Evolutionary conservation across 495 filamentous ascomycete species (phyloP).

Genomic region (Penicillium bialowiezense): DNA sequence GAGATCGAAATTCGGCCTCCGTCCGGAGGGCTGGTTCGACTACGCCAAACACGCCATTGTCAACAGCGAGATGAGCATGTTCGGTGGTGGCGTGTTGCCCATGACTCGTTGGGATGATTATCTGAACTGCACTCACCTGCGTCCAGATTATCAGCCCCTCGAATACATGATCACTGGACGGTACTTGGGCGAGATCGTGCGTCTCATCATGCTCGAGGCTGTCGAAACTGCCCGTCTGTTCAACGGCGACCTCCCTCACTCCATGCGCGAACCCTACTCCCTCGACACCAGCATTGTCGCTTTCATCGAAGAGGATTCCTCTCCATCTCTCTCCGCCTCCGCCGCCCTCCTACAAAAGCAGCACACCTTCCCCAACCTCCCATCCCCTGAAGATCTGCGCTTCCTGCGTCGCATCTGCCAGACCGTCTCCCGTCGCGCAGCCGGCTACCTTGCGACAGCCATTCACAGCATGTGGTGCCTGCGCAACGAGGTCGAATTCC

Average conservation of each 20-base stretch:
- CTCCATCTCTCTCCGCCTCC: slow-evolving; percentile 42
- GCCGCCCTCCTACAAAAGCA: slow-evolving; percentile 47
- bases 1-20: slow-evolving; percentile 53
- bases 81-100: slow-evolving; percentile 63
- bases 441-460: slow-evolving; percentile 61
- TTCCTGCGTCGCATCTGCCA: slow-evolving; percentile 53
- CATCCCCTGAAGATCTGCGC: slow-evolving; percentile 49
- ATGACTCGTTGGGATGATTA: slow-evolving; percentile 73
- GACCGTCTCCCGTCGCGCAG: slow-evolving; percentile 58
- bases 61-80: slow-evolving; percentile 90
- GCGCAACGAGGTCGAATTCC: slow-evolving; percentile 47
- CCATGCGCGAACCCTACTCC: slow-evolving; percentile 60
- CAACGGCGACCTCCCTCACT: slow-evolving; percentile 53
- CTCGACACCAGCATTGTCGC: slow-evolving; percentile 71
- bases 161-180: slow-evolving; percentile 88
- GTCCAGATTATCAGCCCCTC: slow-evolving; percentile 82
- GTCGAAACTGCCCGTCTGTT: slow-evolving; percentile 48
- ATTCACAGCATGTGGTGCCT: slow-evolving; percentile 64
- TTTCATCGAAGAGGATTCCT: slow-evolving; percentile 48
- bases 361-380: slow-evolving; percentile 45
- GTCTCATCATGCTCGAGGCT: slow-evolving; percentile 74
- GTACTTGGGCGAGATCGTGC: slow-evolving; percentile 81
- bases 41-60: slow-evolving; percentile 64
- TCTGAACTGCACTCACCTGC: slow-evolving; percentile 66
- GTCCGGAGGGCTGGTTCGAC: slow-evolving; percentile 43